phyloP scores from a whole-genome alignment of 192 early-diverging fungal species.

The Neocallimastix lanati region DNA sequence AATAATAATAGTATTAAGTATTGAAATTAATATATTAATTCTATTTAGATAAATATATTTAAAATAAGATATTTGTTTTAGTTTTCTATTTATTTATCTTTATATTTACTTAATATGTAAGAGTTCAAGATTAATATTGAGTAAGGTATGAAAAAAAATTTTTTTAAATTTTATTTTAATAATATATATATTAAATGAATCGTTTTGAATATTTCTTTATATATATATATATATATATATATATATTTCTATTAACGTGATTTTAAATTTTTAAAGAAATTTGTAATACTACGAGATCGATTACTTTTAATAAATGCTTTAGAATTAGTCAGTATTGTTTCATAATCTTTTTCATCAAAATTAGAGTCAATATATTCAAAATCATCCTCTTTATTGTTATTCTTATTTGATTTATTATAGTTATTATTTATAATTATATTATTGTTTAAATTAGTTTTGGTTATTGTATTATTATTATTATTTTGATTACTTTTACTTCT shows the following conservation, averaged over 20 bases:
- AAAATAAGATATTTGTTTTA: no score
- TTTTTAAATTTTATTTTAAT: no score
- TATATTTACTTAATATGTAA: no score
- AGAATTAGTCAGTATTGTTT: neutral
- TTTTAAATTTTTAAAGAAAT: neutral
- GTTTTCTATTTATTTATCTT: no score
- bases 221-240: no score
- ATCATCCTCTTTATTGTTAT: neutral
- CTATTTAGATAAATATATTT: no score
- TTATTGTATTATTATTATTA: neutral
- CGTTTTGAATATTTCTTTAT: no score
- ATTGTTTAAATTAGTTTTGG: neutral
- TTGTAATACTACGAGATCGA: neutral
- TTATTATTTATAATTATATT: neutral
- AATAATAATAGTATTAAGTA: no score
- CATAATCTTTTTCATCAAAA: neutral
- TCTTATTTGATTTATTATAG: neutral
- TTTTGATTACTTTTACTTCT: neutral
- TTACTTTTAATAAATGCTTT: neutral
- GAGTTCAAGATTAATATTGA: no score
- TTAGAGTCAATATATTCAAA: neutral
- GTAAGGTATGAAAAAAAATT: no score
- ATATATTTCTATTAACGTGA: neutral
- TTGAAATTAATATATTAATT: no score
- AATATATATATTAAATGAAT: no score